Conservation (phyloP, 768 basidiomycete genomes). For the Tephrocybe sp. region DNA sequence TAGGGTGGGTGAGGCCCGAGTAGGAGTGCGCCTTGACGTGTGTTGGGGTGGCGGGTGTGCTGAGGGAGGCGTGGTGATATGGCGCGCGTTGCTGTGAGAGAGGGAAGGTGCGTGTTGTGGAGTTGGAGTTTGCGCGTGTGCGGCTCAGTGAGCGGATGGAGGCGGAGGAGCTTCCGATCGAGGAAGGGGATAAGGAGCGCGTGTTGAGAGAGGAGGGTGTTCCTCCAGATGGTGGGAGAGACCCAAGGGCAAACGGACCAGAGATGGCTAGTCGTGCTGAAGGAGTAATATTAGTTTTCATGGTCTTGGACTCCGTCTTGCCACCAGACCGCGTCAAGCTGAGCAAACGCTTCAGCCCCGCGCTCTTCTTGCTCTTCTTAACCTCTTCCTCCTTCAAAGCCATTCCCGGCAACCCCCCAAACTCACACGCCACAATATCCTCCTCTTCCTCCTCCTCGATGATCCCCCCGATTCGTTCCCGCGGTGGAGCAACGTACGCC, state of each 20-base stretch:
- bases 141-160: conserved; percentile 15
- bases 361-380: conserved; percentile 10
- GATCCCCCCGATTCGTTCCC: conserved; percentile 11
- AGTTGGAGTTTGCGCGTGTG: conserved; percentile 14
- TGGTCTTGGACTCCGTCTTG: conserved; percentile 5
- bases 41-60: conserved; percentile 5
- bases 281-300: conserved; percentile 5
- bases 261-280: conserved; percentile 38
- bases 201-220: conserved; percentile 17
- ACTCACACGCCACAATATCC: conserved; percentile 14
- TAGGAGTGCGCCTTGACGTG: conserved; percentile 13
- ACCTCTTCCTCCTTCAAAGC: conserved; percentile 13
- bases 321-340: conserved; percentile 24
- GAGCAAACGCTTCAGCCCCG: conserved; percentile 35
- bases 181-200: conserved; percentile 8
- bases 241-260: conserved; percentile 45
- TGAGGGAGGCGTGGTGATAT: not conserved
- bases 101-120: conserved; percentile 7
- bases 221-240: conserved; percentile 20
- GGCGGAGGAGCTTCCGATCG: conserved; percentile 10
- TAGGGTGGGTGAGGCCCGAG: not conserved
- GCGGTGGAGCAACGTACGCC: conserved; percentile 5
- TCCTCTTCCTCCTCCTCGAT: conserved; percentile 18
- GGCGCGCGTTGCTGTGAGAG: not conserved
- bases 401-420: conserved; percentile 2